These are phyloP conservation scores for Cordyceps sp. DNA, from an alignment of 2,329 filamentous ascomycete species.

Conservation along the genomic window DNA sequence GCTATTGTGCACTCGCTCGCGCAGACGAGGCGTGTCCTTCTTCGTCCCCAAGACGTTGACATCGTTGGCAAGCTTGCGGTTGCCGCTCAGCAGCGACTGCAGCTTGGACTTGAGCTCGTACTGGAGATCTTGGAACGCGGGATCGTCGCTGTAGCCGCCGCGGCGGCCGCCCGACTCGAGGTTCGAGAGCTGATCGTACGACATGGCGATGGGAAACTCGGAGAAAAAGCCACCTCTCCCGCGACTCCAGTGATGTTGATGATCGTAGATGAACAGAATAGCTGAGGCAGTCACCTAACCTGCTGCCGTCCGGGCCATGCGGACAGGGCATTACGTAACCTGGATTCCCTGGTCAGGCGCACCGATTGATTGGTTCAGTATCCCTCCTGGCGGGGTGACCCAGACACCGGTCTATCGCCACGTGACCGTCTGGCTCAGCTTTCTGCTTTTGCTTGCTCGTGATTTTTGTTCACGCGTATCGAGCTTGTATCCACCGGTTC, in stretches of 20 bases:
- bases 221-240: background rate
- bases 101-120: slow-evolving; percentile 74
- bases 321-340: slow-evolving; percentile 11
- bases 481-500: no score
- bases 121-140: slow-evolving; percentile 74
- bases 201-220: slow-evolving; percentile 42
- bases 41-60: slow-evolving; percentile 75
- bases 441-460: slow-evolving; percentile 10
- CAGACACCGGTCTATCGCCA: no score
- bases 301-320: slow-evolving; percentile 8
- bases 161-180: slow-evolving; percentile 56
- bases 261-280: no score
- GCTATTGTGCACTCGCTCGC: slow-evolving; percentile 76
- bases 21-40: slow-evolving; percentile 77
- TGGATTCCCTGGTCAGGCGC: slow-evolving; percentile 15
- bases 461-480: slow-evolving; percentile 17
- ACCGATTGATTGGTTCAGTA: slow-evolving; percentile 2
- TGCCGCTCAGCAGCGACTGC: slow-evolving; percentile 77
- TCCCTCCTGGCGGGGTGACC: no score
- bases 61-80: slow-evolving; percentile 70
- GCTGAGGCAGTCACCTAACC: background rate
- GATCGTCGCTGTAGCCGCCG: slow-evolving; percentile 79
- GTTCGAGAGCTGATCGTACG: slow-evolving; percentile 73
- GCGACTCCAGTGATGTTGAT: no score
- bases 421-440: slow-evolving; percentile 7